Conservation (phyloP, 106 monocot species). For the Phalaenopsis aphrodite region DNA sequence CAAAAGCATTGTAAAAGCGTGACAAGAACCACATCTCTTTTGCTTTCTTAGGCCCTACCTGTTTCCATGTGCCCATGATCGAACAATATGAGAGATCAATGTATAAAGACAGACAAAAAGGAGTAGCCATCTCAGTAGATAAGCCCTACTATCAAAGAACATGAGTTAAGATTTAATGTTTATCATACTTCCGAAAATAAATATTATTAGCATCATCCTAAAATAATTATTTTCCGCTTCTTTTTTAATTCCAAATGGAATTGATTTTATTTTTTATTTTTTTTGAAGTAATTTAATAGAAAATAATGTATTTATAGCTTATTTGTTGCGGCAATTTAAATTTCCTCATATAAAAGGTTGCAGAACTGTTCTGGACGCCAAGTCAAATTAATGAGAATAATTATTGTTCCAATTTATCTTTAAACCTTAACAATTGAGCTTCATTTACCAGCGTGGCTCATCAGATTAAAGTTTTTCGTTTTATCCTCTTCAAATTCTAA, state of each 20-base stretch:
- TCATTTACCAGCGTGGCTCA: neutral
- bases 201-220: neutral
- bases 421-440: neutral
- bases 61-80: neutral
- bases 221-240: too few relatives aligned
- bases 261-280: too few relatives aligned
- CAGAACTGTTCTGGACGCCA: neutral
- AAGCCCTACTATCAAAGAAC: neutral
- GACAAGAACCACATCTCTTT: constrained; percentile 91
- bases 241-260: too few relatives aligned
- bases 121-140: neutral
- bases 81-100: neutral
- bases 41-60: constrained; percentile 94
- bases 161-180: neutral
- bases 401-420: neutral
- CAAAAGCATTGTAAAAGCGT: constrained; percentile 70
- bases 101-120: neutral
- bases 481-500: too few relatives aligned
- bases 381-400: neutral
- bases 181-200: neutral
- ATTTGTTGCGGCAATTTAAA: too few relatives aligned
- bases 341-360: neutral
- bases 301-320: neutral
- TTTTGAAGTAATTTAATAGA: too few relatives aligned
- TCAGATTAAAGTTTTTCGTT: too few relatives aligned